Base-by-base conservation (phyloP, 306 rosid genomes). In the Myrica gale region DNA sequence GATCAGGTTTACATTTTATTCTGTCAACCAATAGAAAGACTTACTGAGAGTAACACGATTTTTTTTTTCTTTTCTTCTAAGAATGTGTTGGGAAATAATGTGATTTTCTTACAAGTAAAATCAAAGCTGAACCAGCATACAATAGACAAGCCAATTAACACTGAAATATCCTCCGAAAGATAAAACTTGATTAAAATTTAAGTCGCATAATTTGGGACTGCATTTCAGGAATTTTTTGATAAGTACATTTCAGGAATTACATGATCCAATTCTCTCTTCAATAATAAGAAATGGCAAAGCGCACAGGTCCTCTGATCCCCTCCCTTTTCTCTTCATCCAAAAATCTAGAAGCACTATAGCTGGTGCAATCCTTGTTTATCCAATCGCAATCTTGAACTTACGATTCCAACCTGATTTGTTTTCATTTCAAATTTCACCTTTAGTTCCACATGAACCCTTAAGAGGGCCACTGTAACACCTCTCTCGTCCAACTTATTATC, bases 261-360 rank as follows among this genome's bases (percentile, higher is more conserved):
- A 32, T 1, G 26, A 61, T 32, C 67, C 43, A 60, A 23, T 60
- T 60, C 67, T 65, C 47, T 39, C 69, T 63, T 63, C 69, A 65
- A 41, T 15, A 6, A 65, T 19, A 3, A 6, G 41, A 65, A 65
- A 16, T 32, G 69, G 69, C 46, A 65, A 41, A 65, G 69, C 0
- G 6, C 11, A 41, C 48, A 65, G 5, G 23, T 65, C n/a, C 17
- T 16, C 47, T 19, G 26, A 21, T 9, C 23, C 6, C 43, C 17
- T 12, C 26, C 67, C 37, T 2, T 26, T 32, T 4, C 42, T 26
- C 37, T 60, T 5, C n/a, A 23, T 26, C 26, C 8, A 0, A 19
- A 60, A 60, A 9, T 60, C 26, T 21, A 26, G 67, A 16, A 60
- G n/a, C 42, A 26, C 37, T 32, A 26, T 12, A 60, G 37, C 32